Evolutionary conservation across 257 asterid genomes (phyloP), one percentile per base, ranked within the genome.

Genomic region (Primulina huaijiensis): DNA sequence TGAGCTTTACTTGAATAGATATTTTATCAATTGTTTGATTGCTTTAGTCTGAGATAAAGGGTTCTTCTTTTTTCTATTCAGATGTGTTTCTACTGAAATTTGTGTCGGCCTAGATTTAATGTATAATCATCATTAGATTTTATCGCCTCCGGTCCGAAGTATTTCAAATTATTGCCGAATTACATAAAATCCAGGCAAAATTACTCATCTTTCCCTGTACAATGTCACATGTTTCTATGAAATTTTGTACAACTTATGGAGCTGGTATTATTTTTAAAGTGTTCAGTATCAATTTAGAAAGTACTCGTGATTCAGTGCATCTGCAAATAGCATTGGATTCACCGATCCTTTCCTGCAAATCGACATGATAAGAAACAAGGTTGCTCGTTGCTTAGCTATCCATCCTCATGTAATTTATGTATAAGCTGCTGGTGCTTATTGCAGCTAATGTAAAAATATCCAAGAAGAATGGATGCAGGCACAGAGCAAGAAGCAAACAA

Each of bases 261-360:
- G 40, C 40, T 35, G 7, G 40, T 6, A 35, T 0, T 9, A 35
- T 35, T 6, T 33, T 35, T 35, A 35, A 35, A 7, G 9, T 60
- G 9, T 63, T 63, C 23, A 31, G 8, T 35, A 35, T n/a, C 43
- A 35, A 40, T 35, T 12, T 16, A 23, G 62, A 66, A 21, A 17
- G 10, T 35, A 21, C 8, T 35, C 59, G 4, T 21, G 37, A 29
- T 19, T 25, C 23, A 7, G 27, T 70, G 40, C 19, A 25, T 40
- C 16, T 12, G 23, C 65, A 27, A 59, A 34, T 25, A 60, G 21
- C 8, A 61, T 73, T 40, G 68, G 67, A 21, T 66, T 66, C 40
- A 6, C 9, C 40, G 0, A 35, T 67, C 35, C 19, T 9, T 40
- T 66, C 9, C 35, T 17, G 20, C 16, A 30, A 16, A 61, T 23